These are phyloP conservation scores for Helenozyma rhizophorensis DNA, from an alignment of 805 yeast genomes.

Conservation along the genomic window DNA sequence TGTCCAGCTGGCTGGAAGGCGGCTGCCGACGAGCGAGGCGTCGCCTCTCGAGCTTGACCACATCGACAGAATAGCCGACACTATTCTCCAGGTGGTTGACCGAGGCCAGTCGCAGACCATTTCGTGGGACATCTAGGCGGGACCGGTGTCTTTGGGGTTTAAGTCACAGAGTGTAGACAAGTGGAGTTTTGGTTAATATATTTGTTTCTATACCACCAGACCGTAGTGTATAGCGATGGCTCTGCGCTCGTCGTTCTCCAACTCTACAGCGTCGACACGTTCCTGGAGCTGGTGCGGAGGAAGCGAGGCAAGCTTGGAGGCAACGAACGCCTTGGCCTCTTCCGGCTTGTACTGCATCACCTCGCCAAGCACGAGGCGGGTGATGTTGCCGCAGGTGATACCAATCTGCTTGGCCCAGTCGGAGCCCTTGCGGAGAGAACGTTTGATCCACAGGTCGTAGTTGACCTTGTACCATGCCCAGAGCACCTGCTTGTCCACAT, in stretches of 20 bases:
- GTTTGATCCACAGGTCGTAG: conserved; percentile 49
- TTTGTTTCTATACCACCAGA: too few species aligned
- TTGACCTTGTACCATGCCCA: conserved; percentile 58
- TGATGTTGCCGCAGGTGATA: conserved; percentile 39
- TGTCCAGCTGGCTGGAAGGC: too few species aligned
- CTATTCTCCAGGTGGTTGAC: too few species aligned
- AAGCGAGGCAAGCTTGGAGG: conserved; percentile 23
- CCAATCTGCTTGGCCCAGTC: conserved; percentile 44
- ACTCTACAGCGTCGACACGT: conserved; percentile 17
- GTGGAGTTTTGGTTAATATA: too few species aligned
- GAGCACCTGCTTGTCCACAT: conserved; percentile 27
- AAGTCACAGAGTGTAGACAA: too few species aligned
- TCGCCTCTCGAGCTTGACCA: too few species aligned
- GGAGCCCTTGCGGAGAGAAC: conserved; percentile 42
- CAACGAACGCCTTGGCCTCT: conserved; percentile 27
- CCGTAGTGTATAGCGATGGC: conserved; percentile 13
- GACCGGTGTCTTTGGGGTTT: too few species aligned
- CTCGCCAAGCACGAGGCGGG: conserved; percentile 37
- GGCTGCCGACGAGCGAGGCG: too few species aligned
- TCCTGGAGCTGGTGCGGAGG: conserved; percentile 38
- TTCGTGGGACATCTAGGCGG: too few species aligned
- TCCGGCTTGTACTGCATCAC: conserved; percentile 33
- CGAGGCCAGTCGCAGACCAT: too few species aligned
- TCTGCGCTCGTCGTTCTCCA: conserved; percentile 19
- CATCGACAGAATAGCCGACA: too few species aligned